Conservation (phyloP, 768 basidiomycete genomes). For the Neoboletus subvelutipes region DNA sequence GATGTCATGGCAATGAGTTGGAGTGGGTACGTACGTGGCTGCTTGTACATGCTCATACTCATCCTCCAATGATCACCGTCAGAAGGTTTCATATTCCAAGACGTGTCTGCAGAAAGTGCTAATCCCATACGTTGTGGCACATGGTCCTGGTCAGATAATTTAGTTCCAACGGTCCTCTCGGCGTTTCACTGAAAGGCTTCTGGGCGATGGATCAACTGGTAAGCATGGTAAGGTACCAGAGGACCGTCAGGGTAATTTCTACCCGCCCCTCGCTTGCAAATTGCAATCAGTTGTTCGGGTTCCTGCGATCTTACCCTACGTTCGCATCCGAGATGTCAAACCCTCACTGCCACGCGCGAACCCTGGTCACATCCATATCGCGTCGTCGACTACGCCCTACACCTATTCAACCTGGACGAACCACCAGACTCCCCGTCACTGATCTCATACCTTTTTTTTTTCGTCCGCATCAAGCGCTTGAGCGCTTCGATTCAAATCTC, state of each 20-base stretch:
- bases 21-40: background rate
- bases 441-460: background rate
- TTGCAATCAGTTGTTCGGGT: background rate
- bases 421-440: background rate
- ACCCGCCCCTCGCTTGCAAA: background rate
- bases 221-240: too few relatives aligned
- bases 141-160: too few relatives aligned
- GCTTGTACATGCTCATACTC: background rate
- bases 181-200: too few relatives aligned
- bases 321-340: background rate
- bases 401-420: background rate
- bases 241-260: too few relatives aligned
- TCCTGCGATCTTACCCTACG: background rate
- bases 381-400: too few relatives aligned
- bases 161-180: too few relatives aligned
- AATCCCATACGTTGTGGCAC: too few relatives aligned
- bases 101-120: background rate
- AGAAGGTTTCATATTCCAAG: background rate
- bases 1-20: background rate
- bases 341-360: background rate
- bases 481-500: background rate
- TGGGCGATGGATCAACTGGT: too few relatives aligned
- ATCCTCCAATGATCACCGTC: background rate
- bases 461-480: background rate
- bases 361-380: background rate